Percentiles rank a stretch among this genome's conserved stretches.
These are phyloP conservation scores for Trichoderma sp. DNA, from an alignment of 2,329 filamentous ascomycete species.

Conservation along the genomic window DNA sequence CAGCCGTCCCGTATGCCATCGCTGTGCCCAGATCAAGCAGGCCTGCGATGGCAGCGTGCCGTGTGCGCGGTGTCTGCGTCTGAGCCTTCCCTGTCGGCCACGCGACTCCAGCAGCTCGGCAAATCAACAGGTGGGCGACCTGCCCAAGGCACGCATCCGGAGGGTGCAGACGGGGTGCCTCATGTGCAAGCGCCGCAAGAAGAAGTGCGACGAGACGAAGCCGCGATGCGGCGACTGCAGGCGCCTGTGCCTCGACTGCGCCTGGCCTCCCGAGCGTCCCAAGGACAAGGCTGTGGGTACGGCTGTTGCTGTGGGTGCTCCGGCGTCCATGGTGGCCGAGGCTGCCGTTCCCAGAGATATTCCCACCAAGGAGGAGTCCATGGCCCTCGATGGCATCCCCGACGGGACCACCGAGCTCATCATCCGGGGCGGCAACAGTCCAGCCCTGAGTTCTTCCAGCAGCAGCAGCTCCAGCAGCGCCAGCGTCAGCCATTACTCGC, in stretches of 20 bases:
- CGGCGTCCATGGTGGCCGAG: background rate
- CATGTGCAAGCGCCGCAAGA: conserved; percentile 45
- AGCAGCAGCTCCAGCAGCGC: background rate
- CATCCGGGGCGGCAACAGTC: conserved; percentile 11
- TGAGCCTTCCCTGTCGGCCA: conserved; percentile 33
- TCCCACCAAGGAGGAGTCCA: background rate
- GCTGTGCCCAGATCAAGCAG: conserved; percentile 38
- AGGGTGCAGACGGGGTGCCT: conserved; percentile 41
- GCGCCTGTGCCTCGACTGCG: conserved; percentile 35
- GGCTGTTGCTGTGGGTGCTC: background rate
- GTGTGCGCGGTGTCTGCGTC: conserved; percentile 33
- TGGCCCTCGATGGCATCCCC: background rate
- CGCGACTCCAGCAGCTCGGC: conserved; percentile 24
- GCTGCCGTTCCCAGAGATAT: background rate
- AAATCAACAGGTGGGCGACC: conserved; percentile 20
- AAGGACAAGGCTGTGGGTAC: conserved; percentile 20
- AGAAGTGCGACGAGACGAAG: conserved; percentile 47
- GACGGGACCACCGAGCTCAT: conserved; percentile 11
- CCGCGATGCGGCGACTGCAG: conserved; percentile 40
- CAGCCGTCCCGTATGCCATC: conserved; percentile 32
- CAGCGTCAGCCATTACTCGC: conserved; percentile 5
- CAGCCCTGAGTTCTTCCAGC: conserved; percentile 12
- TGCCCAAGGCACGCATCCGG: conserved; percentile 34
- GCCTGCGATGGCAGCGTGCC: conserved; percentile 35
- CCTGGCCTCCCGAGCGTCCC: conserved; percentile 29